Base-by-base conservation (phyloP, 106 monocot genomes). In the Cymbidium sinense region DNA sequence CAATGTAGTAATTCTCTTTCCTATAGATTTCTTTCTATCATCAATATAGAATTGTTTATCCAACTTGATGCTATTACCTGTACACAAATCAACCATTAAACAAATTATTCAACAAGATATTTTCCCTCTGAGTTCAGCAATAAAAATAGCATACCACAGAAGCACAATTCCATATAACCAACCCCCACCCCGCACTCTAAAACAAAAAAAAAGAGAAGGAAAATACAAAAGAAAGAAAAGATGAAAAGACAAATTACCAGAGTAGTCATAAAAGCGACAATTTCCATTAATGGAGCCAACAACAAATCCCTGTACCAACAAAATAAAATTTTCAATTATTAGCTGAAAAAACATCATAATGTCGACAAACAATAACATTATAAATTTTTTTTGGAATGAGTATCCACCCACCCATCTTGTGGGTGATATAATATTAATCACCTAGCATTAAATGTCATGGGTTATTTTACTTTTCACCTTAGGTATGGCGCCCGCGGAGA, bases 201-300 rank as follows among this genome's bases (percentile, higher is more conserved):
- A 0, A 64, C 25, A 10, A 25, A 25, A 51, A 28, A 67, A 12
- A 67, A 67, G 11, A 52, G 20, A 62, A 61, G 61, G 25, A 7
- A 27, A 62, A 1, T 62, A 27, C 7, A 6, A 62, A 25, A 62
- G 23, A 62, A 61, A 61, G 61, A 5, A 61, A 58, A 61, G 25
- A 47, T 2, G 12, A 47, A 47, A 47, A 2, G 47, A 23, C 7
- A 27, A 1, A 25, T 62, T 85, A 96, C 96, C 96, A 81, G 83
- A 86, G 75, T 76, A 83, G 67, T 82, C 54, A 76, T 91, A 96
- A 70, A 96, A 88, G 41, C 88, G 86, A 35, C 91, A 93, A 77
- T 71, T 82, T 62, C 96, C 93, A 55, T 62, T 52, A 34, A 89
- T 81, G 47, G 89, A 86, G 51, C 96, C 96, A 77, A 91, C 89